Evolutionary conservation across 2,329 filamentous ascomycete species (phyloP).

Genomic region (Fusarium phyllophilum): DNA sequence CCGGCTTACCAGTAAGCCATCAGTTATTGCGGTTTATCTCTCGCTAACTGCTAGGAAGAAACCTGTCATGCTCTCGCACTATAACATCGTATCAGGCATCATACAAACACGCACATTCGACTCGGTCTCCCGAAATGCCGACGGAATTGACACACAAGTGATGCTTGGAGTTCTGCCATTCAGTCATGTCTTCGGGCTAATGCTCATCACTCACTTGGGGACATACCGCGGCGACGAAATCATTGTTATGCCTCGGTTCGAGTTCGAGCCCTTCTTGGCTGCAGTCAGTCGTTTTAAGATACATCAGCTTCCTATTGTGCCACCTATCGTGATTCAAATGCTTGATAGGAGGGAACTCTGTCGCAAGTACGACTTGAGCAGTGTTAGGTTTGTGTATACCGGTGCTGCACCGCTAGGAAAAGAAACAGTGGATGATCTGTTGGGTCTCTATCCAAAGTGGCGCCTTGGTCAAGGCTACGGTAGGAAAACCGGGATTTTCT

Average conservation of each 20-base stretch:
- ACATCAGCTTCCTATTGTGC: conserved; percentile 7
- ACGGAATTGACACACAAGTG: conserved; percentile 54
- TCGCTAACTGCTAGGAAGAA: conserved; percentile 56
- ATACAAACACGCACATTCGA: conserved; percentile 65
- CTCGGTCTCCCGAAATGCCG: conserved; percentile 50
- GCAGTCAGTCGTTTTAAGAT: conserved; percentile 12
- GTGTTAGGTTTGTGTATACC: conserved; percentile 13
- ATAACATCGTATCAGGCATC: conserved; percentile 81
- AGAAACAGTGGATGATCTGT: conserved; percentile 72
- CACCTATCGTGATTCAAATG: conserved; percentile 15
- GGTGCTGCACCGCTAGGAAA: conserved; percentile 75
- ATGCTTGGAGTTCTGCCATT: conserved; percentile 76
- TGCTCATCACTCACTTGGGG: conserved; percentile 73
- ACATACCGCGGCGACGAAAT: conserved; percentile 78
- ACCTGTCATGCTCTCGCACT: conserved; percentile 85
- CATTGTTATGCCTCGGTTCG: conserved; percentile 79
- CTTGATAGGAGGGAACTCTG: background rate
- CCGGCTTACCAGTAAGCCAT: conserved; percentile 64
- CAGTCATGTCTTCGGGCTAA: conserved; percentile 83
- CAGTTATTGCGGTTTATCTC: background rate
- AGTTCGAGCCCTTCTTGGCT: conserved; percentile 68
- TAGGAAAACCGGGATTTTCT: conserved; percentile 36
- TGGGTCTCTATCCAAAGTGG: conserved; percentile 71
- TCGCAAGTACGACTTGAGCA: conserved; percentile 14
- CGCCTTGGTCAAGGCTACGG: conserved; percentile 77